Evolutionary conservation across 2,329 filamentous ascomycete genomes (phyloP).

Genomic region (Aspergillus transmontanensis): DNA sequence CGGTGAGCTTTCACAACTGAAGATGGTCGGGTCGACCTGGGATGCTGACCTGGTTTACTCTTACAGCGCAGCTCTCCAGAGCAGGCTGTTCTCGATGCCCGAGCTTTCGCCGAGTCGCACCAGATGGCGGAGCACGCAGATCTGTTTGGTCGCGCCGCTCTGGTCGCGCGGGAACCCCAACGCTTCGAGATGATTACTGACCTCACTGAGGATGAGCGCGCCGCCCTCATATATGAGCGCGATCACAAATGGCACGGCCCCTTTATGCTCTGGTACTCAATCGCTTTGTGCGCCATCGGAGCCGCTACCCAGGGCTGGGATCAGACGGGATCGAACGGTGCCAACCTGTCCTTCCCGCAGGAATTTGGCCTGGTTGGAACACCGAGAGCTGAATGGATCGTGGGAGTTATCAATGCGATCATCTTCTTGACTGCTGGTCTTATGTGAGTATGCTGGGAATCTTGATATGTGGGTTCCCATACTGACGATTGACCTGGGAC

Average conservation of each 20-base stretch:
- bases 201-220: conserved; percentile 45
- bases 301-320: conserved; percentile 56
- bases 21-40: neutral
- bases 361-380: conserved; percentile 46
- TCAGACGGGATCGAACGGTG: conserved; percentile 57
- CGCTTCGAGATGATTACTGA: conserved; percentile 34
- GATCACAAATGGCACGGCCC: conserved; percentile 53
- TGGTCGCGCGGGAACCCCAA: conserved; percentile 36
- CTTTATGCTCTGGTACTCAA: conserved; percentile 48
- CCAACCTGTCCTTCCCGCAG: conserved; percentile 52
- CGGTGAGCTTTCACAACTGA: conserved; percentile 33
- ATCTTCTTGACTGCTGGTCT: conserved; percentile 41
- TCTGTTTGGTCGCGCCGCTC: conserved; percentile 39
- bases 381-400: conserved; percentile 54
- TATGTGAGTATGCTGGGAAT: conserved; percentile 20
- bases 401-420: conserved; percentile 66
- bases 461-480: conserved; percentile 32
- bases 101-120: conserved; percentile 29
- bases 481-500: neutral
- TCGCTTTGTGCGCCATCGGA: conserved; percentile 52
- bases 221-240: conserved; percentile 47
- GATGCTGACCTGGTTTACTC: neutral
- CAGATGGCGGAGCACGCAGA: conserved; percentile 41
- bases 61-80: conserved; percentile 34
- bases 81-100: conserved; percentile 36